Percentiles rank a stretch among this genome's conserved stretches.
Conservation (phyloP, 176 grass and related monocot species). For the Dendrocalamus sinicus region DNA sequence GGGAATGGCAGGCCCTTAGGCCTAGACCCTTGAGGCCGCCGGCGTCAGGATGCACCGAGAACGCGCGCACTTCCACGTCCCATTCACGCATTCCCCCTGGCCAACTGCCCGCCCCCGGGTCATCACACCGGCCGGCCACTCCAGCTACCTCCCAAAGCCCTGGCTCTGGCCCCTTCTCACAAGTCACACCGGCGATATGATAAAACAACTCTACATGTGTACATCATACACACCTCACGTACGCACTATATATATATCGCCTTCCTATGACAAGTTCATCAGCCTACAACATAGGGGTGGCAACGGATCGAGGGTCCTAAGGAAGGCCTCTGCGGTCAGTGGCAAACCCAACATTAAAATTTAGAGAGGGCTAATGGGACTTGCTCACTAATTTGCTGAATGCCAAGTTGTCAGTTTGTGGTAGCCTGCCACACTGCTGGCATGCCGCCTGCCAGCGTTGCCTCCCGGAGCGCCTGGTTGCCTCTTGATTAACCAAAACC, state of each 20-base stretch:
- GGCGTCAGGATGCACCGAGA: not conserved
- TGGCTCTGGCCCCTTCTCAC: no score
- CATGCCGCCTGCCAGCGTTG: no score
- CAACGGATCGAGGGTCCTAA: no score
- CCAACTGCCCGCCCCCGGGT: slow-evolving; percentile 30
- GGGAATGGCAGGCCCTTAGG: no score
- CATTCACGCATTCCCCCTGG: slow-evolving; percentile 28
- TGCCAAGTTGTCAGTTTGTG: no score
- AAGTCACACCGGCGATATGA: slow-evolving; percentile 9
- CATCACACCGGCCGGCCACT: not conserved
- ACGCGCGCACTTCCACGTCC: not conserved
- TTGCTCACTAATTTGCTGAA: no score
- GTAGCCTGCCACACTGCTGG: no score
- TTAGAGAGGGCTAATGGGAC: no score
- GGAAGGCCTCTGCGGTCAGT: no score
- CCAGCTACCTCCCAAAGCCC: not conserved
- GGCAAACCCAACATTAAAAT: no score
- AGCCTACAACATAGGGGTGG: not conserved
- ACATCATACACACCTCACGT: not conserved
- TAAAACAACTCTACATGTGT: not conserved
- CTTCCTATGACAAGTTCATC: not conserved
- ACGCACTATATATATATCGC: not conserved
- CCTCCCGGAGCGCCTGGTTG: no score
- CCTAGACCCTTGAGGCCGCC: not conserved
- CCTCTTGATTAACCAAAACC: no score